Evolutionary conservation across 129 eudicot species (phyloP), one percentile per base, ranked within the genome.

Genomic region (Flaveria bidentis): DNA sequence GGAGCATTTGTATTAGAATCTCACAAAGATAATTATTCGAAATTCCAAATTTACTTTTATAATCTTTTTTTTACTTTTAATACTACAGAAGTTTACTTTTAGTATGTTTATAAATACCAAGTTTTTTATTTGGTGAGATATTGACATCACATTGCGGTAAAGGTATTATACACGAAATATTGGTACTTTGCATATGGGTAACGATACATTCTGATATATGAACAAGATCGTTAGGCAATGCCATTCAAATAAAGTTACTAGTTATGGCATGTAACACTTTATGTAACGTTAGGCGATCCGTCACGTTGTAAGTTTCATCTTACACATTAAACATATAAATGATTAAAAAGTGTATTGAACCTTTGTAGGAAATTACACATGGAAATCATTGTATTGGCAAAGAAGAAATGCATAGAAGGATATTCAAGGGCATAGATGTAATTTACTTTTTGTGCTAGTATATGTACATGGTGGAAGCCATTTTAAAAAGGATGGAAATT

Each of bases 161-260:
- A 6, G 61, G 53, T 49, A 71, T 47, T 56, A 45, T 78, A 63
- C 49, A 79, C 73, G 73, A 33, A 63, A 79, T 36, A 51, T 14
- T 72, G 26, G 67, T 22, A 9, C 25, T 79, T 49, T 60, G 45
- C 83, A 79, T 73, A 63, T 79, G 78, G 25, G 51, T 79, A 66
- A 63, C 50, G 68, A 72, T 25, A 72, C 12, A 28, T 26, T 53
- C 9, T 41, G 9, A 69, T 52, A 73, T 80, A 41, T 52, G 55
- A 65, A 73, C 61, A 67, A 80, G 57, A 72, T 52, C 60, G 83
- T 73, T 80, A 80, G 83, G 74, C 78, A n/a, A 45, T 80, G 64
- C 36, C 68, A 80, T 72, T 72, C 42, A 72, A 80, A 64, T 64
- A 72, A 52, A 55, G 65, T 25, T 80, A 65, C 79, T 80, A 73